Conservation (phyloP, 176 grass and related monocot species). For the Ampelocalamus luodianensis region DNA sequence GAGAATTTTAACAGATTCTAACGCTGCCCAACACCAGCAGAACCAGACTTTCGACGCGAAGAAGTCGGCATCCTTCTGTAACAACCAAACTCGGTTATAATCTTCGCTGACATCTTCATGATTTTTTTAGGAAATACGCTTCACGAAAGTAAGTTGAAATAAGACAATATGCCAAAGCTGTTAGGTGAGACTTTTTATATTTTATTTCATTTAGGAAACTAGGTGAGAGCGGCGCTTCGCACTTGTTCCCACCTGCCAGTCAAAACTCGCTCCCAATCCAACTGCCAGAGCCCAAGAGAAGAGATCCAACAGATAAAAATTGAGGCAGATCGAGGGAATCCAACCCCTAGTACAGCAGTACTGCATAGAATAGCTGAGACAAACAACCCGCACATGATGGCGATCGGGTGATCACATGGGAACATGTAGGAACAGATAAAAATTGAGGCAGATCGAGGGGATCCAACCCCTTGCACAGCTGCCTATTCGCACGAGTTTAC, state of each 20-base stretch:
- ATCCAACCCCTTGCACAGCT: too few relatives aligned
- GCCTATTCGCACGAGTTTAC: neutral
- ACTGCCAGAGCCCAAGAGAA: neutral
- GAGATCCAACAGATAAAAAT: neutral
- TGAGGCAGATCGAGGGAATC: neutral
- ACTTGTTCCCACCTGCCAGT: constrained; percentile 11
- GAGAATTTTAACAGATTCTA: neutral
- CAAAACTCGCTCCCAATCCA: neutral
- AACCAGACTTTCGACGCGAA: neutral
- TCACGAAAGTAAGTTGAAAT: neutral
- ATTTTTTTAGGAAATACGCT: neutral
- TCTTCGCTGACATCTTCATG: neutral
- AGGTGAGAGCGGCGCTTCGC: too few relatives aligned
- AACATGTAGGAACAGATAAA: neutral
- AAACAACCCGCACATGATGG: neutral
- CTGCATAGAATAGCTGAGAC: neutral
- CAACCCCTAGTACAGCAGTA: neutral
- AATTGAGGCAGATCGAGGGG: too few relatives aligned
- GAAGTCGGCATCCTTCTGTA: neutral
- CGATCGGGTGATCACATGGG: constrained; percentile 28
- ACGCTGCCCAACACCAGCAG: neutral
- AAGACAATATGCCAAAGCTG: neutral
- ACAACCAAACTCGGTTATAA: neutral
- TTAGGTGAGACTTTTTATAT: neutral
- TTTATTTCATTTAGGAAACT: too few relatives aligned